Base-by-base conservation (phyloP, 495 filamentous ascomycete species). In the Oleoguttula mirabilis region DNA sequence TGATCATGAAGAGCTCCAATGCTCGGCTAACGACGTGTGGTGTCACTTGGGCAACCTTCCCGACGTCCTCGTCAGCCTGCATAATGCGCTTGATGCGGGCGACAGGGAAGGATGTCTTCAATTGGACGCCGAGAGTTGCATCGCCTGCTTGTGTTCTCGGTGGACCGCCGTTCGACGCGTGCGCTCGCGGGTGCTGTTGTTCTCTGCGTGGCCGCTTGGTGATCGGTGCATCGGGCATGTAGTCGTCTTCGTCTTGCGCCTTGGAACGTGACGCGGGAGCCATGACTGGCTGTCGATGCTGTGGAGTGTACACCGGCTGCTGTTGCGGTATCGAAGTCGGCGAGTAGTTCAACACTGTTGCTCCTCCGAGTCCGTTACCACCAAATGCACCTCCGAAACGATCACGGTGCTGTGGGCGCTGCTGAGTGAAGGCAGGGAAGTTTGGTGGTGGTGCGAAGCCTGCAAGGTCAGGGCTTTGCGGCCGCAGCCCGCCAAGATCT, bases 41-140 rank as follows among this genome's bases (percentile, higher is more conserved):
- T 4, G 88, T 93, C 17, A 94, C 88, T 63, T 96, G 92, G 6
- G 90, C 86, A 3, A 99, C 92, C 65, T 99, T 99, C 30, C 90
- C 90, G 2, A 99, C 88, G 63, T 99, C 90, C 55, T 99, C 90
- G 56, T 99, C 90, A 5, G 90, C 90, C 62, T 99, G 90, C 90
- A 99, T 96, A 48, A 99, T 96, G 39, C 90, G 80, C 73, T 99
- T 99, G 61, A 96, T 99, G 36, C 90, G 76, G 43, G 90, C 90
- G 23, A 95, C 93, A 3, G 90, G 90, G 55, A 99, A 99, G 50
- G 95, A 94, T 16, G 87, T 95, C 62, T 77, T 84, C 40, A 99
- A 84, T 16, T 87, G 62, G 53, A 94, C 66, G 54, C 71, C 65
- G 59, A 41, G 36, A 11, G 39, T 45, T 21, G 53, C 32, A 32